Base-by-base conservation (phyloP, 2,329 filamentous ascomycete species). In the Mollisiaceae sp. region DNA sequence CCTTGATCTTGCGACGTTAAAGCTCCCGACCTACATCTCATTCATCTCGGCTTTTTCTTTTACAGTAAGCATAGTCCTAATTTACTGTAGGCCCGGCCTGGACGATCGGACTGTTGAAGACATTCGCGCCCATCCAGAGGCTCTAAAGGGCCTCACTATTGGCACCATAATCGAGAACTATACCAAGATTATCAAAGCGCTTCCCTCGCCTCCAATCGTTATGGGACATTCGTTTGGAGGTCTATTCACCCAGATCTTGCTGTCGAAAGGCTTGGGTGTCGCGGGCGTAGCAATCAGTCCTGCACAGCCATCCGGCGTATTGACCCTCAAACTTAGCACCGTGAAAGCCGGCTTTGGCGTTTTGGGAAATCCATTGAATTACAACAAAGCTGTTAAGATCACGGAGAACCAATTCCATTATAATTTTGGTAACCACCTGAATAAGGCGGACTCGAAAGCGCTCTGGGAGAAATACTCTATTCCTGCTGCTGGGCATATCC, bases 181-280 rank as follows among this genome's bases (percentile, higher is more conserved):
- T 18, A 66, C 59, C n/a, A 54, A 65, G 2, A 67, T 71, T 47
- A 72, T 72, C 39, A 55, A 32, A 24, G 62, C 67, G 20, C 64
- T 73, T 2, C 55, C 67, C 14, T 56, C 64, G 18, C 67, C 69
- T 0, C 70, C 71, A 1, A 71, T 73, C 35, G 65, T 73, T 12
- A 69, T 73, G 11, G 71, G 71, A 0, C 71, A 73, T 15, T 71
- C 70, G 3, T 73, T 73, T 38, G 71, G 71, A 4, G 71, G 71
- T 1, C 65, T 73, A 0, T 72, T 72, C 24, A 61, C 63, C 1
- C 70, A 73, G 38, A 68, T 73, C 18, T 67, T 73, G 0, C 50
- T 69, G 8, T 71, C 66, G 1, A 60, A 57, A 11, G 71, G 71
- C 0, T 62, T 70, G 11, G 71, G 70, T 0, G 36, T 41, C 8